phyloP scores from a whole-genome alignment of 2,329 filamentous ascomycete genomes.

The Pezicula carpinea region DNA sequence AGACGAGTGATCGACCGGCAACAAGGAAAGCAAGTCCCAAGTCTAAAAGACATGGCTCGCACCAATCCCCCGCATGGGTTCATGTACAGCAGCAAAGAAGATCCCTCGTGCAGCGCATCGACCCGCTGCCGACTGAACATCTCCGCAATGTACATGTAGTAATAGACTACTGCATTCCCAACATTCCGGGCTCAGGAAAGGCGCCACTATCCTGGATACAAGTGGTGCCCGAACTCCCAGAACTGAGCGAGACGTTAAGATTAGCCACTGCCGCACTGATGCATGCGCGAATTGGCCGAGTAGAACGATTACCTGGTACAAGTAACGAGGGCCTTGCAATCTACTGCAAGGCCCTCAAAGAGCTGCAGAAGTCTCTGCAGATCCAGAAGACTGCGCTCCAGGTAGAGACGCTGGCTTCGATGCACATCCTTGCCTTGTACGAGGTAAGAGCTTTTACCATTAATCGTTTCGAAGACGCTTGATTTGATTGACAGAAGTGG shows the following conservation, averaged over 20 bases:
- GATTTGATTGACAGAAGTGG: too few relatives aligned
- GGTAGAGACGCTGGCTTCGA: background rate
- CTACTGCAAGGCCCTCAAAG: background rate
- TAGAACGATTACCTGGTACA: background rate
- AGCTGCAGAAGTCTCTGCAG: background rate
- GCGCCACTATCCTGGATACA: background rate
- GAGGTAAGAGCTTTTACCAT: too few relatives aligned
- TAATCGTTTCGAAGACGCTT: too few relatives aligned
- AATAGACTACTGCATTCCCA: background rate
- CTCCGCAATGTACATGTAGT: background rate
- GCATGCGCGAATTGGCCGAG: background rate
- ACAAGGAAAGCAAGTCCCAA: background rate
- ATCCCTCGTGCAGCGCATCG: background rate
- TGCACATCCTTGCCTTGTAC: background rate
- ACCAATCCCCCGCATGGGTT: background rate
- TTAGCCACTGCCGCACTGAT: background rate
- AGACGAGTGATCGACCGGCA: background rate
- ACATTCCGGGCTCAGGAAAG: background rate
- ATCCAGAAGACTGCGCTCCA: background rate
- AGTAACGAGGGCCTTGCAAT: background rate
- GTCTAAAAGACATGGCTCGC: background rate
- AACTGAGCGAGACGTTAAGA: background rate
- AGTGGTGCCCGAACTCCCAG: background rate
- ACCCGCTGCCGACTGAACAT: background rate
- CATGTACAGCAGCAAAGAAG: background rate